Conservation (phyloP, 768 basidiomycete species). For the Boletus reticuloceps region DNA sequence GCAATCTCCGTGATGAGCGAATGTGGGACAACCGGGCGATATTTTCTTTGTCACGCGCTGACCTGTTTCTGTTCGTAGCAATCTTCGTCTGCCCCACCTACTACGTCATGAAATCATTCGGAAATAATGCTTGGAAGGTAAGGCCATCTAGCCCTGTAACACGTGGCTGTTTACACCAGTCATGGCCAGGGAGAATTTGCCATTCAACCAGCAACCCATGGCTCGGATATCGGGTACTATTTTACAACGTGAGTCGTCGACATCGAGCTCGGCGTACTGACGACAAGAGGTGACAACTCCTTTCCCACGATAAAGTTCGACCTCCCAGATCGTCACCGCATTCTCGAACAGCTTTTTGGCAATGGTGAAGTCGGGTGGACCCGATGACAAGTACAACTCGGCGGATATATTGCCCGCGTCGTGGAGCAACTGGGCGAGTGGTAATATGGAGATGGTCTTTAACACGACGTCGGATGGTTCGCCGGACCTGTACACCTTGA, state of each 20-base stretch:
- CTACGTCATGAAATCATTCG: conserved; percentile 31
- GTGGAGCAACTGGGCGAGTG: conserved; percentile 18
- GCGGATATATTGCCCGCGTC: conserved; percentile 16
- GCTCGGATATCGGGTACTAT: conserved; percentile 40
- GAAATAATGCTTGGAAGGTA: conserved; percentile 31
- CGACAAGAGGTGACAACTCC: neutral
- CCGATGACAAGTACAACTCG: neutral
- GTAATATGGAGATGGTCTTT: conserved; percentile 44
- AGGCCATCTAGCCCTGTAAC: neutral
- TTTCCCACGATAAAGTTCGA: conserved; percentile 13
- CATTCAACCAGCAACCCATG: conserved; percentile 43
- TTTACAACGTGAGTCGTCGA: conserved; percentile 38
- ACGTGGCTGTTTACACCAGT: neutral
- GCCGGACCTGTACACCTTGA: conserved; percentile 31
- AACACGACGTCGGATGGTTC: conserved; percentile 30
- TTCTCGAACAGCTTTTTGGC: conserved; percentile 25
- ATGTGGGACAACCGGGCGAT: conserved; percentile 22
- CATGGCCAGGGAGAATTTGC: conserved; percentile 33
- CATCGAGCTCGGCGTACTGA: neutral
- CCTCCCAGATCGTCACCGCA: conserved; percentile 19
- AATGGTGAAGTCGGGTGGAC: conserved; percentile 19
- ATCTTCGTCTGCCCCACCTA: conserved; percentile 48
- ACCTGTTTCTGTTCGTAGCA: conserved; percentile 21
- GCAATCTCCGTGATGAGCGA: conserved; percentile 39
- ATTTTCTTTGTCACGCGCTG: neutral